These are phyloP conservation scores for Nitzschia sp. DNA, from an alignment of 108 stramenopile genomes.

Conservation along the genomic window DNA sequence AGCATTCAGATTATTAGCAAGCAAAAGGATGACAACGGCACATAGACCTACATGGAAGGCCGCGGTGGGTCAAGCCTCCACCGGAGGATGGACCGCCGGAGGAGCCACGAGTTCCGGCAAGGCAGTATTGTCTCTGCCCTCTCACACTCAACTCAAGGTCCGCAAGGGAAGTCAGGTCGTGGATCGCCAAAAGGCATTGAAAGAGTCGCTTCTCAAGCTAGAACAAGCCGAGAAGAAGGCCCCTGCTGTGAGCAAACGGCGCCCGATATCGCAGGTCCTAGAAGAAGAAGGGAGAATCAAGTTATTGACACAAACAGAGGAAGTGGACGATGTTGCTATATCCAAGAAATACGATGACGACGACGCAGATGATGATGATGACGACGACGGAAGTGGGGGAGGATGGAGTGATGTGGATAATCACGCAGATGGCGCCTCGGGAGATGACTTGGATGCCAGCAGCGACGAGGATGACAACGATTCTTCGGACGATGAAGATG, in stretches of 20 bases:
- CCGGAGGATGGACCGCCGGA: conserved; percentile 84
- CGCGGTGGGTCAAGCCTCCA: conserved; percentile 83
- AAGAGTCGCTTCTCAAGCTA: conserved; percentile 77
- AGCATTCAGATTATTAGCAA: not conserved
- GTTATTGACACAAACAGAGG: conserved; percentile 77
- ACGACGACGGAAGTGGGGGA: conserved; percentile 59
- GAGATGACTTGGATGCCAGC: conserved; percentile 57
- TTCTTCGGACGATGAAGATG: conserved; percentile 90
- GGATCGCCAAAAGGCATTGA: conserved; percentile 53
- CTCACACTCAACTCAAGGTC: conserved; percentile 88
- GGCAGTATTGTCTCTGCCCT: conserved; percentile 62
- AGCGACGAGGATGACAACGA: conserved; percentile 59
- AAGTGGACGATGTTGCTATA: conserved; percentile 72
- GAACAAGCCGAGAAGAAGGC: conserved; percentile 74
- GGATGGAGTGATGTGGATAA: conserved; percentile 45
- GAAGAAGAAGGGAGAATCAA: conserved; percentile 69
- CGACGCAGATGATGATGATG: conserved; percentile 30
- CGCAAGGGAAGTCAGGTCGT: conserved; percentile 64
- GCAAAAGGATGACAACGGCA: conserved; percentile 76
- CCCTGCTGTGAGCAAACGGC: conserved; percentile 35
- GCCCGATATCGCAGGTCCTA: conserved; percentile 40
- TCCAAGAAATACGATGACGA: conserved; percentile 54
- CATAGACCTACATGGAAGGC: conserved; percentile 95
- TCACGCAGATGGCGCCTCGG: conserved; percentile 36
- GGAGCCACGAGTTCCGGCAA: conserved; percentile 56